phyloP scores from a whole-genome alignment of 371 early-diverging fungal species.

The Entomophthora muscae region DNA sequence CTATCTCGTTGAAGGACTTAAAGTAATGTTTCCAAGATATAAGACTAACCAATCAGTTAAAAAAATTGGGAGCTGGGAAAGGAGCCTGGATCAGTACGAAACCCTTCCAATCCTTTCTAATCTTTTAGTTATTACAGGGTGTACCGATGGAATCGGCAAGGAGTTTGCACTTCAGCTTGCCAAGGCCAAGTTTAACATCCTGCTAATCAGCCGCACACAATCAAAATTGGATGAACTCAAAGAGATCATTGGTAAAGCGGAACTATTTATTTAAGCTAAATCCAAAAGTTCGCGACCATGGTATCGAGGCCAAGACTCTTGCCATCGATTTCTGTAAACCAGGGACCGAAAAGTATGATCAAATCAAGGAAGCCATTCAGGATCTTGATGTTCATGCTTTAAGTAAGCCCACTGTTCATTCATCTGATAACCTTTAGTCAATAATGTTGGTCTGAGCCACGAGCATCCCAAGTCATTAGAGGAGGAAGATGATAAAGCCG shows the following conservation, averaged over 20 bases:
- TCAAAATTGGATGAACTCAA: slow-evolving; percentile 69
- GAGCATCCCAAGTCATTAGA: slow-evolving; percentile 67
- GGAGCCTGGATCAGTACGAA: slow-evolving; percentile 71
- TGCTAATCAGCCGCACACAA: slow-evolving; percentile 74
- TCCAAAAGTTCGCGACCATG: slow-evolving; percentile 22
- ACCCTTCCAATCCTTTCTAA: neutral
- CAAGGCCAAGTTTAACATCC: slow-evolving; percentile 61
- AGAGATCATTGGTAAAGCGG: slow-evolving; percentile 36
- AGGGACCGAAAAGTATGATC: slow-evolving; percentile 38
- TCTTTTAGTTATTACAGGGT: slow-evolving; percentile 81
- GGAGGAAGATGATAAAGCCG: slow-evolving; percentile 45
- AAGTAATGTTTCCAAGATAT: neutral
- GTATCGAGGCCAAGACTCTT: slow-evolving; percentile 46
- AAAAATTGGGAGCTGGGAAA: slow-evolving; percentile 60
- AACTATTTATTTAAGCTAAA: neutral
- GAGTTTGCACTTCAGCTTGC: slow-evolving; percentile 88
- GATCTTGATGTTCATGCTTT: slow-evolving; percentile 47
- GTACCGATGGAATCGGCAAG: slow-evolving; percentile 94
- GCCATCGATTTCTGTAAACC: slow-evolving; percentile 73
- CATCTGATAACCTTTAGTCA: slow-evolving; percentile 31
- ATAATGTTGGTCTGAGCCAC: slow-evolving; percentile 88
- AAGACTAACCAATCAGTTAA: slow-evolving; percentile 24
- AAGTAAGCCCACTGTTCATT: slow-evolving; percentile 17
- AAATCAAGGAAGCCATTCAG: slow-evolving; percentile 32
- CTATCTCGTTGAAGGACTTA: neutral